Conservation (phyloP, 352 stramenopile genomes). For the Phytophthora hibernalis region DNA sequence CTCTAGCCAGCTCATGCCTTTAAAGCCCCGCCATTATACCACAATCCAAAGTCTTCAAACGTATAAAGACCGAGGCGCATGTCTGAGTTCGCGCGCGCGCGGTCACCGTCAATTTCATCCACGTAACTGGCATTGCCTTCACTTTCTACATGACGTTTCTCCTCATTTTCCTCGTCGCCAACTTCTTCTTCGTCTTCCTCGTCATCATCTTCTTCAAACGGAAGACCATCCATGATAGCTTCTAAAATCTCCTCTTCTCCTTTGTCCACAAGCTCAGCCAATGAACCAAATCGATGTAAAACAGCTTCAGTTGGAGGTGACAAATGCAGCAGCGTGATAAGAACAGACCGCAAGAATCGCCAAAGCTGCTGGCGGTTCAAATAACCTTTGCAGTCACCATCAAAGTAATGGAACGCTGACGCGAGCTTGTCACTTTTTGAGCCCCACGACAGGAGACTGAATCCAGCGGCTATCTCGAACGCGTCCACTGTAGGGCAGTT, state of each 20-base stretch:
- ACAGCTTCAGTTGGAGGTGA: conserved; percentile 70
- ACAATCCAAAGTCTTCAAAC: conserved; percentile 87
- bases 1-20: conserved; percentile 86
- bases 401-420: conserved; percentile 88
- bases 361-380: conserved; percentile 85
- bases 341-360: conserved; percentile 82
- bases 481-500: conserved; percentile 76
- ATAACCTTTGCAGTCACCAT: conserved; percentile 80
- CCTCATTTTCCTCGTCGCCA: conserved; percentile 27
- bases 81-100: conserved; percentile 56
- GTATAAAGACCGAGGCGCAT: conserved; percentile 65
- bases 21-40: conserved; percentile 88
- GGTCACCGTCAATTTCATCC: conserved; percentile 51
- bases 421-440: conserved; percentile 89
- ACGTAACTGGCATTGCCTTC: conserved; percentile 34
- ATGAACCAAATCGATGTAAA: conserved; percentile 62
- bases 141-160: conserved; percentile 30
- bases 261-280: conserved; percentile 79
- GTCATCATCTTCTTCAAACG: conserved; percentile 34
- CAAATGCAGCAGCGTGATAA: conserved; percentile 79
- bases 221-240: conserved; percentile 66
- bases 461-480: conserved; percentile 84
- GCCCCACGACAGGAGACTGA: conserved; percentile 81
- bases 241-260: conserved; percentile 85
- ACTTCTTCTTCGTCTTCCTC: conserved; percentile 34